A percentile compares a stretch with the other conserved stretches of the same genome.
Evolutionary conservation across 768 basidiomycete species (phyloP).

Genomic region (Termitomyces sp.): DNA sequence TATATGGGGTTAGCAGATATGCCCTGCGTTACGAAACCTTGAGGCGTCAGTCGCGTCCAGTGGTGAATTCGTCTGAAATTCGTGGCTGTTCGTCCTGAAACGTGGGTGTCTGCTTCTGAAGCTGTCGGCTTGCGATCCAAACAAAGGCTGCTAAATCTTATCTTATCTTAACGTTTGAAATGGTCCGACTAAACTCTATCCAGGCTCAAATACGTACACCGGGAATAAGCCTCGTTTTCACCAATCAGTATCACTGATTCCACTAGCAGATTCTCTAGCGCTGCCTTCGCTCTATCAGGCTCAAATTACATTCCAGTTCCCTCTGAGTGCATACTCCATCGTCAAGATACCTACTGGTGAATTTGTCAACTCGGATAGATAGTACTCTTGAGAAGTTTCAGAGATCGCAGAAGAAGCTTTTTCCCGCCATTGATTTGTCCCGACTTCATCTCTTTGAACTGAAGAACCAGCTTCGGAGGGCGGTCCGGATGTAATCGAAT

Average conservation of each 20-base stretch:
- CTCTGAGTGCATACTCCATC: too few species aligned
- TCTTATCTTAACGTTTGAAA: neutral
- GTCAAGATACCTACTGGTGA: too few species aligned
- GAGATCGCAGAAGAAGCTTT: neutral
- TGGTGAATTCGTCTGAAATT: constrained; percentile 4
- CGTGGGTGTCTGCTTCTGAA: constrained; percentile 10
- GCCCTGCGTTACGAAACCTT: neutral
- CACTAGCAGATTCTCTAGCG: too few species aligned
- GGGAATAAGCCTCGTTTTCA: too few species aligned
- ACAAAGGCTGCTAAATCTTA: neutral
- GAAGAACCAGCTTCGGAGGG: neutral
- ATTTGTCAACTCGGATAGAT: too few species aligned
- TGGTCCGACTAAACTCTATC: too few species aligned
- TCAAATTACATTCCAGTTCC: too few species aligned
- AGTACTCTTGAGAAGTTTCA: too few species aligned
- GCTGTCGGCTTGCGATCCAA: constrained; percentile 7
- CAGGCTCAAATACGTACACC: too few species aligned
- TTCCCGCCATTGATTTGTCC: neutral
- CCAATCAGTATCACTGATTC: too few species aligned
- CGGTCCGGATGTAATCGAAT: neutral
- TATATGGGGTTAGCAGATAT: constrained; percentile 1
- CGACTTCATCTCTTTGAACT: neutral
- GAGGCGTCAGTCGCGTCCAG: constrained; percentile 2
- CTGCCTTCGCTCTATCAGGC: too few species aligned
- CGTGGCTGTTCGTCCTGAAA: constrained; percentile 1